phyloP scores from a whole-genome alignment of 768 basidiomycete genomes.

The Leccinum subtestaceum region DNA sequence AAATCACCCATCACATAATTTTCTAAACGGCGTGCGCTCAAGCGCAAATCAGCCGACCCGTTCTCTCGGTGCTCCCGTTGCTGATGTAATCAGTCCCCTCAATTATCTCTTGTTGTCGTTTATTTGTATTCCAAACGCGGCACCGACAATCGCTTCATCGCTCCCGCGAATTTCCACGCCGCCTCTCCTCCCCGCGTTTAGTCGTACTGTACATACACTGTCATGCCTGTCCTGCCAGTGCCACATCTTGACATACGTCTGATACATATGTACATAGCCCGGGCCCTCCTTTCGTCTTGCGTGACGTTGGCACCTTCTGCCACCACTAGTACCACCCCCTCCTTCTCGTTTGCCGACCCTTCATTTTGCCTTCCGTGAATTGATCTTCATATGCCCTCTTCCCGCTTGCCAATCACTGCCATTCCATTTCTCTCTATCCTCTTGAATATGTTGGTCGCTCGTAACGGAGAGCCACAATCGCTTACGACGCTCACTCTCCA shows the following conservation, averaged over 20 bases:
- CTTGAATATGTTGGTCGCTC: not conserved
- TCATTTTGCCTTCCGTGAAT: conserved; percentile 1
- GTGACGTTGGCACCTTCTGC: not conserved
- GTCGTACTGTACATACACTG: not conserved
- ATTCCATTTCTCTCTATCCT: conserved; percentile 10
- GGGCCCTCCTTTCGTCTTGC: not conserved
- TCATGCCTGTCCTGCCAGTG: not conserved
- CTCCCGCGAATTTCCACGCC: not conserved
- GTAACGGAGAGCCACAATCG: not conserved
- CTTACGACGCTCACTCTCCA: not conserved
- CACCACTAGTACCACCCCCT: not conserved
- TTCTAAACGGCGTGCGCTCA: conserved; percentile 14
- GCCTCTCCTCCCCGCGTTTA: not conserved
- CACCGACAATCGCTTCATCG: not conserved
- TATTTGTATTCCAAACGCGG: not conserved
- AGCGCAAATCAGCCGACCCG: conserved; percentile 21
- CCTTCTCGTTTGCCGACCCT: conserved; percentile 8
- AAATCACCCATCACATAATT: conserved; percentile 13
- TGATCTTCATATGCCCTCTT: not conserved
- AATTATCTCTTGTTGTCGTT: not conserved
- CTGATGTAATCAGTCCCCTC: conserved; percentile 18
- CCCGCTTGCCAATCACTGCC: not conserved
- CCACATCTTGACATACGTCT: not conserved
- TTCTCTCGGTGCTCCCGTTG: conserved; percentile 2
- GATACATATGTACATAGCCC: not conserved